phyloP scores from a whole-genome alignment of 768 basidiomycete genomes.

The Amanita inopinata region DNA sequence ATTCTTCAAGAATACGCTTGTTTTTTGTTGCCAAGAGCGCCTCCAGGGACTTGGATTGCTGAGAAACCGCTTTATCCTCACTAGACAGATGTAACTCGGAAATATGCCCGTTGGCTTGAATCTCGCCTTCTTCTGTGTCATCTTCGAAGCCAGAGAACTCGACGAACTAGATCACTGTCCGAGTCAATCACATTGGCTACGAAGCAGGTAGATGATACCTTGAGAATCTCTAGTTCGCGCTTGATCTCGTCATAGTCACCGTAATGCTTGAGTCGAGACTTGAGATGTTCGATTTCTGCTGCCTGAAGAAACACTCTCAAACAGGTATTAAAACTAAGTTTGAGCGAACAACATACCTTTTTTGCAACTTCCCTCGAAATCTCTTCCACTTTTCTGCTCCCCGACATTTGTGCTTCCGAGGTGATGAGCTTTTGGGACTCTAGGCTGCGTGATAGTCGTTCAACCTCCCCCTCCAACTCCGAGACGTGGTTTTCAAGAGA shows the following conservation, averaged over 20 bases:
- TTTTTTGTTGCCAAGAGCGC: slow-evolving; percentile 89
- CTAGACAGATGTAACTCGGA: slow-evolving; percentile 72
- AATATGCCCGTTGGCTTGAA: slow-evolving; percentile 29
- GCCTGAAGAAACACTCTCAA: slow-evolving; percentile 25
- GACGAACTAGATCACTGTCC: slow-evolving; percentile 86
- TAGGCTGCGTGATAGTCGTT: slow-evolving; percentile 56
- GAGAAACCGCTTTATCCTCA: slow-evolving; percentile 68
- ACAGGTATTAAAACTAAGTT: not conserved
- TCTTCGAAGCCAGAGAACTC: slow-evolving; percentile 90
- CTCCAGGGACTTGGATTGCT: slow-evolving; percentile 79
- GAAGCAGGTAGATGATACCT: too few species aligned
- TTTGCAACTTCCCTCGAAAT: slow-evolving; percentile 47
- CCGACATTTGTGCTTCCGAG: slow-evolving; percentile 34
- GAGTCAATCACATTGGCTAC: too few species aligned
- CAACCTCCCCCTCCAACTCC: slow-evolving; percentile 69
- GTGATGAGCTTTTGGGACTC: slow-evolving; percentile 48
- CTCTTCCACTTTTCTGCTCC: slow-evolving; percentile 51
- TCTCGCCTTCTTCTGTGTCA: slow-evolving; percentile 51
- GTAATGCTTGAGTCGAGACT: slow-evolving; percentile 59
- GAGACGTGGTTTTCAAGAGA: slow-evolving; percentile 63
- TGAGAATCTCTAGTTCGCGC: slow-evolving; percentile 97
- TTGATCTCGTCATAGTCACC: slow-evolving; percentile 95
- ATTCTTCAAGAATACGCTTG: slow-evolving; percentile 82
- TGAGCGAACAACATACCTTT: slow-evolving; percentile 32
- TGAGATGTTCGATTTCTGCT: slow-evolving; percentile 60